Conservation (phyloP, 1,284 basidiomycete species). For the Filobasidium uniguttulatum region DNA sequence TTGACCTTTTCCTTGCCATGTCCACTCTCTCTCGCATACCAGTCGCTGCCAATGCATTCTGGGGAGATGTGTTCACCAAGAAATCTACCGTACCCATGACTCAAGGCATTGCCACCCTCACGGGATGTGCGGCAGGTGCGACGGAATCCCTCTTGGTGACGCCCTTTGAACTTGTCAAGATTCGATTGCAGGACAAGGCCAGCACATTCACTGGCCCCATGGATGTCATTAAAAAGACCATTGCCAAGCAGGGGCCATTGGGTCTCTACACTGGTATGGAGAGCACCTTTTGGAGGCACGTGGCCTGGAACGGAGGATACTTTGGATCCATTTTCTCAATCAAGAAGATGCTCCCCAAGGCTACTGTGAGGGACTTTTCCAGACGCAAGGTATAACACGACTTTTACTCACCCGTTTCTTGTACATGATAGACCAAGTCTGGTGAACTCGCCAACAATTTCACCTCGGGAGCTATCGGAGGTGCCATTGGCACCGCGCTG, state of each 20-base stretch:
- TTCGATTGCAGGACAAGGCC: constrained; percentile 79
- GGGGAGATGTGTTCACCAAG: constrained; percentile 53
- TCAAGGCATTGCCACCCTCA: constrained; percentile 68
- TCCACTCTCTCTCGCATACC: background rate
- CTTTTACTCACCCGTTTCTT: background rate
- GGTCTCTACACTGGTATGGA: constrained; percentile 68
- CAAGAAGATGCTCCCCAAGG: constrained; percentile 61
- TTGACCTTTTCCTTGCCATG: constrained; percentile 14
- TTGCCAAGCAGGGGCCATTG: constrained; percentile 62
- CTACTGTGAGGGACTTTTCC: constrained; percentile 46
- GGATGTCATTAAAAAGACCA: constrained; percentile 69
- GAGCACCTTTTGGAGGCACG: constrained; percentile 83
- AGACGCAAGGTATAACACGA: background rate
- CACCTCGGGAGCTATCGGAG: constrained; percentile 75
- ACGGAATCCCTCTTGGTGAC: constrained; percentile 81
- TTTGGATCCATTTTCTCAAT: constrained; percentile 83
- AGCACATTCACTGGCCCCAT: constrained; percentile 79
- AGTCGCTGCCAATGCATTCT: constrained; percentile 72
- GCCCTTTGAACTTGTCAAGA: constrained; percentile 90
- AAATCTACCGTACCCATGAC: constrained; percentile 70
- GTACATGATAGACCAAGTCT: constrained; percentile 45
- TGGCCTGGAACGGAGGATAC: constrained; percentile 85
- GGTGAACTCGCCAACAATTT: constrained; percentile 80
- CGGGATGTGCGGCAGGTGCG: constrained; percentile 86
- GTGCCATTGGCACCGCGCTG: constrained; percentile 60